Conservation (phyloP, 345 rosid genomes). For the Hypericum androsaemum region DNA sequence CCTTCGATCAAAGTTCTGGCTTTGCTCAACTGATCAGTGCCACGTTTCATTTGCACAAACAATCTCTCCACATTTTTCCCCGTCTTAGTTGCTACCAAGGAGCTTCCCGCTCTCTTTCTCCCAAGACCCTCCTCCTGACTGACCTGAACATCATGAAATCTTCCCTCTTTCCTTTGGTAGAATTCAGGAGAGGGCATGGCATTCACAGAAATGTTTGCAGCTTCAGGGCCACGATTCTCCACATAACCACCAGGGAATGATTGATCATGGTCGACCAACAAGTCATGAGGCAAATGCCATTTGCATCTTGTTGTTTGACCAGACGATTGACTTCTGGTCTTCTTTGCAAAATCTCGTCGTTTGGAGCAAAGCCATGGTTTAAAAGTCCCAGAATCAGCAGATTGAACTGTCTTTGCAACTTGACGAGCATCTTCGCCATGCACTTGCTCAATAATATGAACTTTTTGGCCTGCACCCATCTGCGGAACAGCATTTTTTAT, state of each 20-base stretch:
- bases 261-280: conserved; percentile 37
- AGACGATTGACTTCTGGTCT: conserved; percentile 28
- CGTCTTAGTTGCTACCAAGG: conserved; percentile 18
- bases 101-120: conserved; percentile 30
- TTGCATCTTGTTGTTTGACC: conserved; percentile 29
- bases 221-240: conserved; percentile 27
- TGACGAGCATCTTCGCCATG: conserved; percentile 18
- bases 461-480: conserved; percentile 33
- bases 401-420: conserved; percentile 21
- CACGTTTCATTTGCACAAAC: conserved; percentile 19
- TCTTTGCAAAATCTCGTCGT: conserved; percentile 44
- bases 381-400: conserved; percentile 45
- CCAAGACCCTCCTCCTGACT: conserved; percentile 30
- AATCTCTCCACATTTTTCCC: conserved; percentile 16
- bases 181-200: conserved; percentile 23
- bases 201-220: conserved; percentile 26
- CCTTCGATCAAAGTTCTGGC: conserved; percentile 16
- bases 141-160: conserved; percentile 16
- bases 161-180: conserved; percentile 22
- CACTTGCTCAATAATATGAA: conserved; percentile 27
- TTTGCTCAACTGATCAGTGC: conserved; percentile 16
- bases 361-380: conserved; percentile 56
- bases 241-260: conserved; percentile 30
- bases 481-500: conserved; percentile 15
- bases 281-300: conserved; percentile 35